Conservation (phyloP, 371 early-diverging fungal genomes). For the Coemansia linderi region DNA sequence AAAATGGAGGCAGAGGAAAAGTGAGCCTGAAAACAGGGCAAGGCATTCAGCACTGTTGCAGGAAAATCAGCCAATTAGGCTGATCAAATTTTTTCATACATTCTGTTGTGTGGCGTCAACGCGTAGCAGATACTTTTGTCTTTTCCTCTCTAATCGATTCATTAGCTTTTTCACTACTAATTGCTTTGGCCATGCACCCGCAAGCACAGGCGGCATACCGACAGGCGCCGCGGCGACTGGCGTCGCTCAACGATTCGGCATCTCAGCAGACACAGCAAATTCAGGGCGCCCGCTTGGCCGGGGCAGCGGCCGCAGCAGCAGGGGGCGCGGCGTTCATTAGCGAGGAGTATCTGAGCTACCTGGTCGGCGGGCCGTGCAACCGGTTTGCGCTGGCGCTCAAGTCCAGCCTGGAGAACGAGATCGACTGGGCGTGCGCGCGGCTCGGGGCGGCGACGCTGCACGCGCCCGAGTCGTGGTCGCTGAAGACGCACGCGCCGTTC, state of each 20-base stretch:
- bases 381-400: constrained; percentile 50
- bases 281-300: not conserved
- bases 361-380: constrained; percentile 47
- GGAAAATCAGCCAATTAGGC: not conserved
- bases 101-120: not conserved
- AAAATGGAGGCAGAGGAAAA: not conserved
- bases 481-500: constrained; percentile 42
- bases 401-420: constrained; percentile 46
- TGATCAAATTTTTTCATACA: not conserved
- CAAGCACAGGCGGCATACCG: constrained; percentile 2
- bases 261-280: constrained; percentile 8
- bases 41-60: not conserved
- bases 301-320: not conserved
- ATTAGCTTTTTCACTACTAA: too few species aligned
- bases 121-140: too few species aligned
- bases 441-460: constrained; percentile 38
- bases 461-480: constrained; percentile 33
- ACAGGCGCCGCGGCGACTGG: constrained; percentile 13
- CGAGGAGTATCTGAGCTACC: constrained; percentile 31
- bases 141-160: too few species aligned
- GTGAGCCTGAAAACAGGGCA: not conserved
- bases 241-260: constrained; percentile 17
- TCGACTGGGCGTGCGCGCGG: constrained; percentile 52
- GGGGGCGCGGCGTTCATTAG: constrained; percentile 16
- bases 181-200: not conserved